Conservation (phyloP, 495 filamentous ascomycete genomes). For the Lasiosphaeria ovina region DNA sequence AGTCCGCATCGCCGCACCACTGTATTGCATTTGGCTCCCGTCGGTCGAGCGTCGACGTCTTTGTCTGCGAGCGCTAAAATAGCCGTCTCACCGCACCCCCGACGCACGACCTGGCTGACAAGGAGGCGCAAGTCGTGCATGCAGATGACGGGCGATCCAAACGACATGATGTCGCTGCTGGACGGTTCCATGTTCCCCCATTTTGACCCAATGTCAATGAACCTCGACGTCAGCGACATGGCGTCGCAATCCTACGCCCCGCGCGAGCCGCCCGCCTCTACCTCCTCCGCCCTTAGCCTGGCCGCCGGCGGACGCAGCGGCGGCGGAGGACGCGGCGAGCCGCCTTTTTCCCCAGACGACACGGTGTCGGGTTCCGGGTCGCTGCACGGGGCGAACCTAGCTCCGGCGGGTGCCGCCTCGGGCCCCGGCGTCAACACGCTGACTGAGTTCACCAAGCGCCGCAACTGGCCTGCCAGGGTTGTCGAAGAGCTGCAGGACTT, state of each 20-base stretch:
- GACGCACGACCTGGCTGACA: conserved; percentile 26
- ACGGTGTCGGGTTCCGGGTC: conserved; percentile 13
- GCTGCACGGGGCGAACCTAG: conserved; percentile 10
- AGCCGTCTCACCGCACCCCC: neutral
- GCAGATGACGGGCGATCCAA: conserved; percentile 30
- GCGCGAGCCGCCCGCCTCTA: conserved; percentile 12
- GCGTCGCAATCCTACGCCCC: conserved; percentile 20
- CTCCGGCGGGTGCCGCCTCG: conserved; percentile 13
- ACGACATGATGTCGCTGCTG: conserved; percentile 42
- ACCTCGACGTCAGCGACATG: conserved; percentile 29
- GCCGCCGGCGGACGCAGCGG: neutral
- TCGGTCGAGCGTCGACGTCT: neutral
- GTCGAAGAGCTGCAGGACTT: conserved; percentile 89
- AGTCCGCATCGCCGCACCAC: conserved; percentile 14
- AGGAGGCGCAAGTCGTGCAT: conserved; percentile 11
- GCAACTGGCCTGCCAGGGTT: conserved; percentile 86
- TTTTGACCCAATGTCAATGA: conserved; percentile 43
- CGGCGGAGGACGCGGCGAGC: conserved; percentile 9
- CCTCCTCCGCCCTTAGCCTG: neutral
- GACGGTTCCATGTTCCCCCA: conserved; percentile 33
- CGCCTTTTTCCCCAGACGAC: conserved; percentile 23
- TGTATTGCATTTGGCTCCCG: neutral
- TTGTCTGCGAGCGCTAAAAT: neutral
- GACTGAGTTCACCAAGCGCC: conserved; percentile 79
- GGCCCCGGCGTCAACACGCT: conserved; percentile 51